These are phyloP conservation scores for Eucalyptus virginea DNA, from an alignment of 345 rosid genomes.

Conservation along the genomic window DNA sequence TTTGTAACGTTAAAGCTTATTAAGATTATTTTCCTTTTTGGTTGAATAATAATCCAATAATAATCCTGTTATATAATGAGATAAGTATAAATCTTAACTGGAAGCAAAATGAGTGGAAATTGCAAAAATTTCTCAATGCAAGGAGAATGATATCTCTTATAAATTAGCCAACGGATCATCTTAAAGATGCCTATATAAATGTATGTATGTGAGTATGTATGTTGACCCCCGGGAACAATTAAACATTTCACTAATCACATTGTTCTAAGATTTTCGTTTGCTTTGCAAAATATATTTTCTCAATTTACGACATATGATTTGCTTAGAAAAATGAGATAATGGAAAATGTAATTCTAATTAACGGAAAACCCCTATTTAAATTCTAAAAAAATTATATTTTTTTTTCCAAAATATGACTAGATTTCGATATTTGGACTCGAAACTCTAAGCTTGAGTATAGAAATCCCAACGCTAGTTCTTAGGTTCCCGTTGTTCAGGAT, in stretches of 20 bases:
- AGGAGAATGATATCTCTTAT: not conserved
- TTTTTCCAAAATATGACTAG: too few relatives aligned
- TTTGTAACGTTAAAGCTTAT: not conserved
- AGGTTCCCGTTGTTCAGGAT: too few relatives aligned
- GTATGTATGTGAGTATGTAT: not conserved
- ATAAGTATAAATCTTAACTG: not conserved
- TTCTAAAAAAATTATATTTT: too few relatives aligned
- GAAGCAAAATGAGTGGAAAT: not conserved
- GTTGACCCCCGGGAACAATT: not conserved
- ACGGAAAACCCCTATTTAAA: too few relatives aligned
- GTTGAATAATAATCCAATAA: not conserved
- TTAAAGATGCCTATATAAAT: not conserved
- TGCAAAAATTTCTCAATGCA: not conserved
- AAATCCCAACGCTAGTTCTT: too few relatives aligned
- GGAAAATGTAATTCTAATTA: too few relatives aligned
- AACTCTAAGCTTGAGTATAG: too few relatives aligned
- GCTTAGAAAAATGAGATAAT: too few relatives aligned
- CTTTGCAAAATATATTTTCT: too few relatives aligned
- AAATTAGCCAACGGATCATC: not conserved
- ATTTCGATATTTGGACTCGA: too few relatives aligned
- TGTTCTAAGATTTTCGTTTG: too few relatives aligned
- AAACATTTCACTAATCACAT: not conserved
- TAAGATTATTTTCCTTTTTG: not conserved
- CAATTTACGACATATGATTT: too few relatives aligned
- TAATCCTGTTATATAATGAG: not conserved